Evolutionary conservation across 208 protist species (phyloP).

Genomic region (Trypanosoma brucei): DNA sequence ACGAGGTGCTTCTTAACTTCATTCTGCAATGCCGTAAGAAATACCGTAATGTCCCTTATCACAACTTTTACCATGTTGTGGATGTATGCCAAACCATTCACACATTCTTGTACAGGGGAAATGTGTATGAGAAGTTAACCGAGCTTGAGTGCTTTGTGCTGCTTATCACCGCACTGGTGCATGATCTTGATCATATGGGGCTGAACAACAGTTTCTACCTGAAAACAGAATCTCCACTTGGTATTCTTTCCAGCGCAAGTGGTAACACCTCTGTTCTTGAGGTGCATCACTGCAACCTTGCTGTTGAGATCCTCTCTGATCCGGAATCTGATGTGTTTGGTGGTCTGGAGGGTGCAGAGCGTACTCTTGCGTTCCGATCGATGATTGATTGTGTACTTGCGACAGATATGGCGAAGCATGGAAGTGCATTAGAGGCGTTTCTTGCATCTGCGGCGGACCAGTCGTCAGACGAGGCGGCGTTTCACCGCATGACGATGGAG

Average conservation of each 20-base stretch:
- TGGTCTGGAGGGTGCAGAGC: constrained; percentile 35
- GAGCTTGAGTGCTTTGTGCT: constrained; percentile 81
- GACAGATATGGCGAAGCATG: constrained; percentile 85
- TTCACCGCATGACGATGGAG: constrained; percentile 49
- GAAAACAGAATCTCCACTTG: constrained; percentile 82
- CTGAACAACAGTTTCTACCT: constrained; percentile 90
- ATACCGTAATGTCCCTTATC: constrained; percentile 82
- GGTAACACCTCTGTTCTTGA: constrained; percentile 82
- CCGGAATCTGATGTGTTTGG: constrained; percentile 71
- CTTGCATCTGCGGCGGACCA: constrained; percentile 13
- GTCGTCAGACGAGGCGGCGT: constrained; percentile 29
- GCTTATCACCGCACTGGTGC: constrained; percentile 68
- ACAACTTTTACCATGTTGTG: constrained; percentile 87
- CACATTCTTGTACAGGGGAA: constrained; percentile 59
- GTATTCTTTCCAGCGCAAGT: constrained; percentile 75
- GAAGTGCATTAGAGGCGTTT: constrained; percentile 37
- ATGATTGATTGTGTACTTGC: constrained; percentile 84
- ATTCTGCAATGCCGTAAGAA: constrained; percentile 73
- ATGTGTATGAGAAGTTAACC: constrained; percentile 47
- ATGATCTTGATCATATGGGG: constrained; percentile 88
- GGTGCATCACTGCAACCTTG: constrained; percentile 86
- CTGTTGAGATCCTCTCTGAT: constrained; percentile 80
- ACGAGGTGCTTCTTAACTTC: constrained; percentile 73
- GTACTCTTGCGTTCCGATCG: constrained; percentile 45
- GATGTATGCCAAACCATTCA: constrained; percentile 79